Evolutionary conservation across 305 asterid genomes (phyloP), one percentile per base, ranked within the genome.

Genomic region (Rubia balearica): DNA sequence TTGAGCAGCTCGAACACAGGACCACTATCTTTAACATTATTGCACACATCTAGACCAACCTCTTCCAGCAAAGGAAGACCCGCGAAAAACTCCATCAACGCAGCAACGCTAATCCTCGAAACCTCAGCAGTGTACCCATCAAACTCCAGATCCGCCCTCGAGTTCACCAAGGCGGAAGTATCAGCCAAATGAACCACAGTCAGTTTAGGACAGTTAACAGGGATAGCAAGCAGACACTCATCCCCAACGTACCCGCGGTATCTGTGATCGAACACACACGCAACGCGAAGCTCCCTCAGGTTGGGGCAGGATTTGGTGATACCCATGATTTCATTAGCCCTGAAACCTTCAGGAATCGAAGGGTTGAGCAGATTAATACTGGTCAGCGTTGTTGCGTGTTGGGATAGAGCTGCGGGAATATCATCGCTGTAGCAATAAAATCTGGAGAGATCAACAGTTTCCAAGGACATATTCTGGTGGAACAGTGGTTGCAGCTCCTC

Each of bases 341-440:
- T 89, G 46, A 93, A 89, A 0, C 97, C 98, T 75, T 89, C 91
- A 0, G 96, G 73, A 42, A 89, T 86, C 0, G 97, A 85, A 5
- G 93, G 89, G 57, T 93, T 93, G 74, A 93, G 61, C 17, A 88
- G 81, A 81, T 93, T 81, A 27, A 93, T 83, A 55, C 69, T 59
- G 0, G 80, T 84, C 74, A 90, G 83, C 49, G 73, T 82, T 41
- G 72, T 80, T 1, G 85, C 62, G 0, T 90, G 82, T n/a, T 87
- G 70, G 33, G 81, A 79, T 7, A 90, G 79, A 4, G 94, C 88
- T 5, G 85, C 83, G 12, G 87, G 87, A 69, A 88, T 77, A 80
- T 93, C 96, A 55, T 93, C 98, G 5, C 94, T 88, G 96, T 96
- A 93, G 83, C 97, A 89, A 36, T 93, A 93, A 38, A 90, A 93